Evolutionary conservation across 139 green algal species (phyloP).

Genomic region (Microglena sp.): DNA sequence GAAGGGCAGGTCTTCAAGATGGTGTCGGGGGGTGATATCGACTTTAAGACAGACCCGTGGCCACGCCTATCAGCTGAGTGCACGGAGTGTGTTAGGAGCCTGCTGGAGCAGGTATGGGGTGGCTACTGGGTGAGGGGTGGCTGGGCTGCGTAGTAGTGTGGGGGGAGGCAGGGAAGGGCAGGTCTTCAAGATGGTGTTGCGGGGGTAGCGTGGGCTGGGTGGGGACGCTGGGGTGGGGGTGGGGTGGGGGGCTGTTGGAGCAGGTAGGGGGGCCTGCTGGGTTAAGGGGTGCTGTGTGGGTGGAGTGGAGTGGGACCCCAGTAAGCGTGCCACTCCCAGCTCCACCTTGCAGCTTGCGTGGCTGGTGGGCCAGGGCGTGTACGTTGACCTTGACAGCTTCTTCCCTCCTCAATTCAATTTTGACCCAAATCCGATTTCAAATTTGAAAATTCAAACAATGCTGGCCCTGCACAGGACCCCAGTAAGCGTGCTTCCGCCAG

Average conservation of each 20-base stretch:
- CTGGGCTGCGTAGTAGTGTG: neutral
- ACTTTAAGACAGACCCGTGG: neutral
- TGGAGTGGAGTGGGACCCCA: constrained; percentile 41
- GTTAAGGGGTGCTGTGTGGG: constrained; percentile 69
- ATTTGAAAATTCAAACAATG: constrained; percentile 47
- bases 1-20: constrained; percentile 61
- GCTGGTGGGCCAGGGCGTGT: constrained; percentile 41
- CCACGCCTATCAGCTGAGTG: too few species aligned
- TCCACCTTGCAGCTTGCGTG: constrained; percentile 47
- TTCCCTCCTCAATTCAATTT: constrained; percentile 22
- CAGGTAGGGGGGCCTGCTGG: constrained; percentile 18
- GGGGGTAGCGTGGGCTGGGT: neutral
- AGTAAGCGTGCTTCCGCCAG: neutral
- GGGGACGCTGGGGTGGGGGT: too few species aligned
- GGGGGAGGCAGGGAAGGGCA: neutral
- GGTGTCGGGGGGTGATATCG: constrained; percentile 36
- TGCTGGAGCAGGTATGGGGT: neutral
- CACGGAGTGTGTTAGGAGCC: too few species aligned
- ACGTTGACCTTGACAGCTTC: constrained; percentile 28
- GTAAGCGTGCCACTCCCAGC: constrained; percentile 12
- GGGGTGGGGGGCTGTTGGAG: neutral
- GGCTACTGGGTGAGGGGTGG: neutral
- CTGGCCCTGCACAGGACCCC: too few species aligned
- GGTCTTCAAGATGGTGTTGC: too few species aligned
- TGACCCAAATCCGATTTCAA: constrained; percentile 26